A percentile compares a stretch with the other conserved stretches of the same genome.
Evolutionary conservation across 805 yeast species (phyloP).

Genomic region (Tetrapisispora fleetii): DNA sequence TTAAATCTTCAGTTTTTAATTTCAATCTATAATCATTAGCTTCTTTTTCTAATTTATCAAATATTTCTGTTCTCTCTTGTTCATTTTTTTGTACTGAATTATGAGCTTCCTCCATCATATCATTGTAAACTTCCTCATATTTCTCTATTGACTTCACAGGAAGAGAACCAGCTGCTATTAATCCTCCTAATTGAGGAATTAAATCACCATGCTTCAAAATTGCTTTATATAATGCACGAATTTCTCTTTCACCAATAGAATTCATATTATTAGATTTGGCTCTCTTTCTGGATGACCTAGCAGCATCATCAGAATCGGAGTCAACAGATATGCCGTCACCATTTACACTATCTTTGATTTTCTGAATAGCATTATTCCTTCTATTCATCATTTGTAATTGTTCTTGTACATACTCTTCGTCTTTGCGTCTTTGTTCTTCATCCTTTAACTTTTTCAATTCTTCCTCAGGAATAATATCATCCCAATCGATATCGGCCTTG

Average conservation of each 20-base stretch:
- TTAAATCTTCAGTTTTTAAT: slow-evolving; percentile 29
- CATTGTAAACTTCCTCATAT: slow-evolving; percentile 67
- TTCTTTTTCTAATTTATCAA: slow-evolving; percentile 50
- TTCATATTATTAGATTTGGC: slow-evolving; percentile 38
- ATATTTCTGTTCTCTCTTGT: slow-evolving; percentile 42
- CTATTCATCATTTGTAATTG: slow-evolving; percentile 83
- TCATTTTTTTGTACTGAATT: slow-evolving; percentile 58
- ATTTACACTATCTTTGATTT: slow-evolving; percentile 37
- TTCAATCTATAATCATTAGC: slow-evolving; percentile 47
- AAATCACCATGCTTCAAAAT: slow-evolving; percentile 77
- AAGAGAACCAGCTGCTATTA: slow-evolving; percentile 82
- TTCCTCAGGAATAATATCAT: slow-evolving; percentile 94
- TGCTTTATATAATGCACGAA: slow-evolving; percentile 76
- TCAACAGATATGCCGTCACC: slow-evolving; percentile 36
- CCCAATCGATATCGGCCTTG: slow-evolving; percentile 98
- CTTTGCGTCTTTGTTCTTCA: slow-evolving; percentile 77
- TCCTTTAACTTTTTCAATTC: slow-evolving; percentile 83
- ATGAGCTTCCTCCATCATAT: slow-evolving; percentile 52
- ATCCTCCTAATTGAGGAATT: slow-evolving; percentile 64
- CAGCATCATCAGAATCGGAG: slow-evolving; percentile 30
- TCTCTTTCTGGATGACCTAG: slow-evolving; percentile 31
- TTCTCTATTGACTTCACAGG: slow-evolving; percentile 76
- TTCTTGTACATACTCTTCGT: slow-evolving; percentile 77
- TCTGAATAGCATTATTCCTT: slow-evolving; percentile 63
- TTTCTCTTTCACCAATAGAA: slow-evolving; percentile 71